Base-by-base conservation (phyloP, 208 protist species). In the Leishmania amazonensis region DNA sequence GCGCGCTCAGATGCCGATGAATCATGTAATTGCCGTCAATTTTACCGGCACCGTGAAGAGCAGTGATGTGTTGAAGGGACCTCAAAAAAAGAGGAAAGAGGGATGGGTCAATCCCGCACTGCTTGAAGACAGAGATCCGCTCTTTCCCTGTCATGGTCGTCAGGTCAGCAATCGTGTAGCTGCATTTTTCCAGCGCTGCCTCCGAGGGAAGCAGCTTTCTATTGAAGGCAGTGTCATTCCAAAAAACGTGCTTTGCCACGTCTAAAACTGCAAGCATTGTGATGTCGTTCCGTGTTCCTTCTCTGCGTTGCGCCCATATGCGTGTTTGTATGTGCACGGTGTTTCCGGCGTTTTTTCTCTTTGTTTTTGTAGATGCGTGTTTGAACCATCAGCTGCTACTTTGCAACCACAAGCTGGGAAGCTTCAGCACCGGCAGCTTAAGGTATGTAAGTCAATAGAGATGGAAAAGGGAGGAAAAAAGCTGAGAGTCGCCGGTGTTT, bases 11-110 rank as follows among this genome's bases (percentile, higher is more conserved):
- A 79, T 91, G 91, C 7, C 90, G 85, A 86, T 97, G 94, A 84
- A 96, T 85, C 76, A 87, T 77, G 76, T 96, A 96, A 49, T 85
- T 83, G 40, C 94, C 89, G 51, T 88, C 85, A 28, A 94, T 88
- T 47, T 70, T 89, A 3, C 88, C 91, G 21, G 82, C 54, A 38
- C 86, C 80, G 71, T 94, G 86, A 47, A 88, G 60, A 42, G 93
- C 84, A 7, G 94, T 97, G 47, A 97, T 73, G 74, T 95, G 88
- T 79, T 97, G 94, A 47, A 97, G 62, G 7, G 91, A 81, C 6
- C 94, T 81, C 35, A 97, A 74, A 85, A 97, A 97, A 38, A 95
- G 78, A 35, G 93, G 94, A 83, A 92, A 89, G 54, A 96, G 81
- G 38, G 85, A 88, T 8, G 85, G 85, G 76, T 97, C 89, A 68